phyloP scores from a whole-genome alignment of 345 rosid species.

The Eucalyptus tenuipes region DNA sequence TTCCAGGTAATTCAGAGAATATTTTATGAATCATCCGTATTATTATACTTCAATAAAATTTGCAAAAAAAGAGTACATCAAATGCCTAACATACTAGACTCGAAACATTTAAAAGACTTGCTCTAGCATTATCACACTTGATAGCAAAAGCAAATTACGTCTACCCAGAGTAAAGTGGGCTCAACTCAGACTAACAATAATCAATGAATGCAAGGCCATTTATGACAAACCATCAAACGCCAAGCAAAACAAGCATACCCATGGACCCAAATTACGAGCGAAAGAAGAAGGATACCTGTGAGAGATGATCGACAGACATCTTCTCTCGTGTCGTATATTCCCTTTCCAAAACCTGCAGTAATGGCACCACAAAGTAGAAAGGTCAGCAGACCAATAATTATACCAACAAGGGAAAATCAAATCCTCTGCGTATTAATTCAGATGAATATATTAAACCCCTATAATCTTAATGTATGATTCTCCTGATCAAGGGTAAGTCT shows the following conservation, averaged over 20 bases:
- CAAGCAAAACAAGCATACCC: background rate
- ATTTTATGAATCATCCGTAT: background rate
- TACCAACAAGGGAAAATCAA: background rate
- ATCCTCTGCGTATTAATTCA: background rate
- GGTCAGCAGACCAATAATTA: background rate
- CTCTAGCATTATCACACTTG: background rate
- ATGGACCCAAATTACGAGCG: background rate
- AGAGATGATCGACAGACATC: constrained; percentile 54
- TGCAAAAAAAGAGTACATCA: background rate
- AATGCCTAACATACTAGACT: background rate
- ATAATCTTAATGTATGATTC: background rate
- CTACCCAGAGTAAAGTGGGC: background rate
- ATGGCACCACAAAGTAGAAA: background rate
- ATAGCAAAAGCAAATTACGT: background rate
- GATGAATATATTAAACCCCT: background rate
- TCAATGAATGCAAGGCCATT: background rate
- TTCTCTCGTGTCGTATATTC: constrained; percentile 23
- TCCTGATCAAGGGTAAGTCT: background rate
- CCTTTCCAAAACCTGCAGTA: constrained; percentile 60
- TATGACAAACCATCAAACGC: background rate
- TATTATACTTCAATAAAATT: background rate
- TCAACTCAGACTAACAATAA: background rate
- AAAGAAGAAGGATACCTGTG: constrained; percentile 27
- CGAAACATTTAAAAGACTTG: background rate
- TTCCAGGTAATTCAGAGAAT: background rate